Evolutionary conservation across 108 stramenopile genomes (phyloP), one percentile per base, ranked within the genome.

Genomic region (Cyclotella distinguenda): DNA sequence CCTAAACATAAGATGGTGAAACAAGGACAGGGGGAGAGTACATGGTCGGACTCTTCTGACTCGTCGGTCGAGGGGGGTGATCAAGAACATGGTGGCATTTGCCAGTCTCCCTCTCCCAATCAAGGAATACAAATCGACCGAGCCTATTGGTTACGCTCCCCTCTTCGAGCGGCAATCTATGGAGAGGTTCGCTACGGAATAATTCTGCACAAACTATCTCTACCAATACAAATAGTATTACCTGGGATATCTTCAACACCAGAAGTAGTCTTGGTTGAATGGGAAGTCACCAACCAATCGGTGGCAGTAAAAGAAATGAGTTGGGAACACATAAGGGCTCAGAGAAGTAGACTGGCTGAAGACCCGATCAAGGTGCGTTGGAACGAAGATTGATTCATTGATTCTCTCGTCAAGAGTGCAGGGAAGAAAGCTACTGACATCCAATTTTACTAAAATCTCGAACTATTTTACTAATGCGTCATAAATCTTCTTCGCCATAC

Each of bases 271-370:
- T 15, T 33, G 22, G 85, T 85, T 6, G 91, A 93, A 55, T 93
- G 91, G 91, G 86, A 86, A 56, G 84, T 80, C 9, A 89, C 92
- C 1, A 40, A 40, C n/a, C 81, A 90, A 62, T 64, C 80, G 11
- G 86, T 86, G 57, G 92, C 92, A 25, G 74, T 94, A 40, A 94
- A 94, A 49, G 87, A 89, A 78, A 87, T 94, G 87, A 74, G 64
- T 13, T 87, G 81, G 83, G 79, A 87, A n/a, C 86, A 86, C 33
- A 94, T 94, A 46, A 76, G 78, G 8, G 32, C 54, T 38, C 82
- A 88, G 55, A 48, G 67, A n/a, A 66, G 77, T 74, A 47, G 74
- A 35, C 60, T 88, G 74, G 89, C 85, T 5, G 92, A 94, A 64
- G 83, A 90, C 70, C 92, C 92, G 6, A 84, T 94, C 27, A 85